Evolutionary conservation across 1,139 yeast species (phyloP).

Genomic region (Meyerozyma athensensis): DNA sequence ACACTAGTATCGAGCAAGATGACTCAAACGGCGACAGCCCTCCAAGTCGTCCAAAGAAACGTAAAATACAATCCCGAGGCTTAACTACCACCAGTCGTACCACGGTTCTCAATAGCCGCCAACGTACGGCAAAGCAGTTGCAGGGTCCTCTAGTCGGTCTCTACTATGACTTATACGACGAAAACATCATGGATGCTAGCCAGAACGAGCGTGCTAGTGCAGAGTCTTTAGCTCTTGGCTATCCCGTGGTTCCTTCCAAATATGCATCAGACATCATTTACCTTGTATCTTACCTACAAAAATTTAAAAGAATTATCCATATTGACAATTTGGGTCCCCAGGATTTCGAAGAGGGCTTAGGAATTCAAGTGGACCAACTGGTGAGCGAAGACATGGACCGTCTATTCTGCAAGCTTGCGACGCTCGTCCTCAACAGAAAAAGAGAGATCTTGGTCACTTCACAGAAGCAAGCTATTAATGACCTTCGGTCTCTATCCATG

Average conservation of each 20-base stretch:
- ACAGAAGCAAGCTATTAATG: constrained; percentile 32
- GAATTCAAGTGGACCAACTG: constrained; percentile 16
- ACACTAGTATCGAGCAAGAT: neutral
- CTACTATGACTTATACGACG: constrained; percentile 37
- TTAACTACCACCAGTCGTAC: constrained; percentile 23
- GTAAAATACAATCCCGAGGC: constrained; percentile 4
- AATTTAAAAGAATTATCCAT: constrained; percentile 31
- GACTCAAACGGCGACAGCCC: neutral
- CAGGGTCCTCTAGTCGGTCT: constrained; percentile 40
- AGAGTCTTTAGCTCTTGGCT: constrained; percentile 30
- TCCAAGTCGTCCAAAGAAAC: constrained; percentile 5
- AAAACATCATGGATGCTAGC: constrained; percentile 22
- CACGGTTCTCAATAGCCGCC: constrained; percentile 26
- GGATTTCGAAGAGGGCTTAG: constrained; percentile 47
- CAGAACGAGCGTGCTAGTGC: constrained; percentile 17
- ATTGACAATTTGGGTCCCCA: constrained; percentile 39
- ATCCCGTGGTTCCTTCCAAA: constrained; percentile 24
- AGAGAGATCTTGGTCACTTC: constrained; percentile 24
- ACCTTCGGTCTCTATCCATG: constrained; percentile 31
- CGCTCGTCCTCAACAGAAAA: constrained; percentile 39
- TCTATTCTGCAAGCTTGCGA: constrained; percentile 32
- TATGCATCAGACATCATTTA: constrained; percentile 43
- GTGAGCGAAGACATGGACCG: constrained; percentile 22
- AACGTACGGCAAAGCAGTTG: constrained; percentile 29
- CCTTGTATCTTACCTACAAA: constrained; percentile 40